A percentile compares a stretch with the other conserved stretches of the same genome.
phyloP scores from a whole-genome alignment of 441 rosid species.

The Gossypium aridum region DNA sequence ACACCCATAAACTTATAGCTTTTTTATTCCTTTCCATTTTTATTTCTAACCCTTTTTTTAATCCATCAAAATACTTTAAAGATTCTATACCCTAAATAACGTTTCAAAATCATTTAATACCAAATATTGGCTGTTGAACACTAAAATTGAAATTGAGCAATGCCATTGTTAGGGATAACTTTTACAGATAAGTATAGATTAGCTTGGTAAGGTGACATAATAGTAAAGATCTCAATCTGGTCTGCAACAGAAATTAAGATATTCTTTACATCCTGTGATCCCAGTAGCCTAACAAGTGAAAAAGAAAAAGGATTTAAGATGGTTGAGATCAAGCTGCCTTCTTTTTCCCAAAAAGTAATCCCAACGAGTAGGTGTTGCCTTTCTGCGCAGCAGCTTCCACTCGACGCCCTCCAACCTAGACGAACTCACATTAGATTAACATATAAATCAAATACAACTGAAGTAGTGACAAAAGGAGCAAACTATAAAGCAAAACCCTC shows the following conservation, averaged over 20 bases:
- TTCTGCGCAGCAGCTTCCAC: slow-evolving; percentile 68
- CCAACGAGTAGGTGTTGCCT: slow-evolving; percentile 69
- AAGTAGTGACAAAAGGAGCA: background rate
- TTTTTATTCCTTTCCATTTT: too few relatives aligned
- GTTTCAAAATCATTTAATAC: too few relatives aligned
- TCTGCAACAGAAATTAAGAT: background rate
- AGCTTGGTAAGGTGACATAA: background rate
- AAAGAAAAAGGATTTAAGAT: background rate
- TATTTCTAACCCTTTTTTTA: too few relatives aligned
- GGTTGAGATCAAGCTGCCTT: slow-evolving; percentile 40
- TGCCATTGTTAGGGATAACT: too few relatives aligned
- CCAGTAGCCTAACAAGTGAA: too few relatives aligned
- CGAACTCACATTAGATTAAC: slow-evolving; percentile 11
- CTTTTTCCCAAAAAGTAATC: slow-evolving; percentile 59
- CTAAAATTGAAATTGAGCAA: too few relatives aligned
- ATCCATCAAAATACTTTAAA: too few relatives aligned
- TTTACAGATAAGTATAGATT: background rate
- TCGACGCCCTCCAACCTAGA: slow-evolving; percentile 68
- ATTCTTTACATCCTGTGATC: background rate
- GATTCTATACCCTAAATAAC: too few relatives aligned
- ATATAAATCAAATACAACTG: background rate
- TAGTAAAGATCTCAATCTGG: background rate
- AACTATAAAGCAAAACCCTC: background rate
- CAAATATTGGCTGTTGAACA: too few relatives aligned
- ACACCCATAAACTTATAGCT: too few relatives aligned